Evolutionary conservation across 1,284 basidiomycete species (phyloP), one percentile per base, ranked within the genome.

Genomic region (Heterobasidion occidentale): DNA sequence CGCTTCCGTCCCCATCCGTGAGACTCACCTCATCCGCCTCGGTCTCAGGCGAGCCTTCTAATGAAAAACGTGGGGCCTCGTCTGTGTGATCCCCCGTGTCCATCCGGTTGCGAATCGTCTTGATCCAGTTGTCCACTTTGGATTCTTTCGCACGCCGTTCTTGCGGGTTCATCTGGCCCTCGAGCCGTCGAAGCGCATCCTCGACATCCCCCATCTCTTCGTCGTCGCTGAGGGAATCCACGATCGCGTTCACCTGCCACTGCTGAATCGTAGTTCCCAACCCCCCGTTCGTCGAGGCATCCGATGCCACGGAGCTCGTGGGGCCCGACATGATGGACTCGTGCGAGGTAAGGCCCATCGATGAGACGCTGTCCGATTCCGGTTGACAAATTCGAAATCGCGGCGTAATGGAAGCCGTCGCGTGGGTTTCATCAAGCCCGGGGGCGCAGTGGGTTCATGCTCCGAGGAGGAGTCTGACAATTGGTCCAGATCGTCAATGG

Each of bases 81-180:
- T 81, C 70, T 1, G 74, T 76, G 66, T 83, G 84, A 60, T 85
- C 81, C 0, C 83, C 84, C 20, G 75, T 77, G 4, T 74, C 79
- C 68, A 84, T 73, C 36, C 86, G 77, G 58, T 83, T 77, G 61
- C 82, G 80, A 19, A 91, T 88, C 19, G 78, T 81, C 60, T 81
- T 79, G 56, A 94, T 84, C 87, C 90, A 92, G 9, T 81, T 79
- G 66, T 92, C 86, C 4, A 94, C 90, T 65, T 90, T 91, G 54
- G 75, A 74, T 47, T 80, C 80, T 65, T 88, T 91, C 63, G 84
- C 82, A 61, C 79, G 74, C 64, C 86, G 80, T 63, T 82, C 78
- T 60, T 82, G 74, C 0, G 79, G 79, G 67, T 89, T 90, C 57
- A 94, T 89, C 65, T 92, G 84, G 0, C 92, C 92, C 68, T 94